A percentile compares a stretch with the other conserved stretches of the same genome.
phyloP scores from a whole-genome alignment of 2,329 filamentous ascomycete species.

The Aspergillus terreus region DNA sequence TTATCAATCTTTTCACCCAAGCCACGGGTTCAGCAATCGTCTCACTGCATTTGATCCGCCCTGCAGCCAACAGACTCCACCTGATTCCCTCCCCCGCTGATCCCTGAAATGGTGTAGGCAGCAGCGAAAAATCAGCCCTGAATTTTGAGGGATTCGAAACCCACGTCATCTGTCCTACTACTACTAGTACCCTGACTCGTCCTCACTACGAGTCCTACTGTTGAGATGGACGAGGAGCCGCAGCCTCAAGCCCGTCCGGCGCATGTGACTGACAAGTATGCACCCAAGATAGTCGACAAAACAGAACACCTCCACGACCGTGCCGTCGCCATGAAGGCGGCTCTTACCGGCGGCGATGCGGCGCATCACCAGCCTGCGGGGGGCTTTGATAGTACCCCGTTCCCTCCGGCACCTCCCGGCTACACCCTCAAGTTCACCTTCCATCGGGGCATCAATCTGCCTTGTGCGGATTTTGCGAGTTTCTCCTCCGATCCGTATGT shows the following conservation, averaged over 20 bases:
- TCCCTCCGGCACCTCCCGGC: conserved; percentile 70
- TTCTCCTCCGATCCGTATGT: conserved; percentile 82
- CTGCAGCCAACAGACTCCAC: neutral
- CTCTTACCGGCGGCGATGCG: conserved; percentile 3
- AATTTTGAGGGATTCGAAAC: neutral
- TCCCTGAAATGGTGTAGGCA: neutral
- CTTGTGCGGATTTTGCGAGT: conserved; percentile 73
- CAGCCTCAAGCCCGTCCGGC: conserved; percentile 17
- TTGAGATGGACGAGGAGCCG: conserved; percentile 10
- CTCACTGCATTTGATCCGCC: neutral
- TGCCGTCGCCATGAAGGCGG: conserved; percentile 23
- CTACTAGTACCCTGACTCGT: neutral
- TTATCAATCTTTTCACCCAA: neutral
- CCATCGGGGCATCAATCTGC: conserved; percentile 74
- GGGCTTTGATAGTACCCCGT: conserved; percentile 74
- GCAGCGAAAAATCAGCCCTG: neutral
- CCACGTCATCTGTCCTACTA: neutral
- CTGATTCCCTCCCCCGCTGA: neutral
- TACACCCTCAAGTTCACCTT: conserved; percentile 85
- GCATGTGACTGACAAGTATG: conserved; percentile 31
- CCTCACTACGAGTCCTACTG: neutral
- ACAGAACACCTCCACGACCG: conserved; percentile 38
- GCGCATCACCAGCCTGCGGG: conserved; percentile 56
- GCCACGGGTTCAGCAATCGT: neutral
- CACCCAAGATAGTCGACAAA: conserved; percentile 37